Percentiles rank a stretch among this genome's conserved stretches.
Evolutionary conservation across 2,329 filamentous ascomycete genomes (phyloP).

Genomic region (Aspergillus costaricaensis): DNA sequence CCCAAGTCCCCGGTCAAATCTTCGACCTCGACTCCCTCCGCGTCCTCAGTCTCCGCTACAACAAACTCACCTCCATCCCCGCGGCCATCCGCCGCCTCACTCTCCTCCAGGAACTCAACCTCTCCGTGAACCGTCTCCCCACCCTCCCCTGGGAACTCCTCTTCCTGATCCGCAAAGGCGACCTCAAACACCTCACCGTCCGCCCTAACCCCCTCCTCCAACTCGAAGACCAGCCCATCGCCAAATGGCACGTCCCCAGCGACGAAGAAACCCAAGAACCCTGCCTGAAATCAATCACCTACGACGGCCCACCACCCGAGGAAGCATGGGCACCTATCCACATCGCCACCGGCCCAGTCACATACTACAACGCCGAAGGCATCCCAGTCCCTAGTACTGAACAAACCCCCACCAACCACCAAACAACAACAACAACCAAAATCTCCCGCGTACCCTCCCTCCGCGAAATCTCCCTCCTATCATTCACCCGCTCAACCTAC

Average conservation of each 20-base stretch:
- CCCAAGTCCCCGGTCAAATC: conserved; percentile 40
- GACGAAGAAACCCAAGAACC: background rate
- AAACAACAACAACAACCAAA: no score
- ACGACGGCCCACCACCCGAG: conserved; percentile 29
- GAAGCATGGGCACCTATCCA: conserved; percentile 40
- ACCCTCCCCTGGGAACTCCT: conserved; percentile 50
- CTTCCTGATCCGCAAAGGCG: conserved; percentile 40
- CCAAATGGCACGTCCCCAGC: conserved; percentile 33
- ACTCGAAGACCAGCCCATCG: conserved; percentile 33
- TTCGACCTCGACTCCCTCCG: conserved; percentile 45
- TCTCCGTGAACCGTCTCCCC: conserved; percentile 46
- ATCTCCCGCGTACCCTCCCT: conserved; percentile 30
- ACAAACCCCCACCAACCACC: no score
- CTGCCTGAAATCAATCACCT: conserved; percentile 21
- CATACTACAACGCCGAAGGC: conserved; percentile 39
- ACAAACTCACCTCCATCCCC: conserved; percentile 46
- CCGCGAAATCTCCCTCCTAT: conserved; percentile 45
- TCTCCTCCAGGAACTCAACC: conserved; percentile 47
- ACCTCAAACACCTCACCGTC: conserved; percentile 41
- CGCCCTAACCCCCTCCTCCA: conserved; percentile 44
- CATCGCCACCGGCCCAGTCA: conserved; percentile 38
- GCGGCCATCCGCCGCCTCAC: conserved; percentile 44
- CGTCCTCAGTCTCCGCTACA: conserved; percentile 50
- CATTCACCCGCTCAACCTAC: conserved; percentile 39
- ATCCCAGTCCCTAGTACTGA: background rate